Conservation (phyloP, 257 asterid genomes). For the Gentiana dahurica region DNA sequence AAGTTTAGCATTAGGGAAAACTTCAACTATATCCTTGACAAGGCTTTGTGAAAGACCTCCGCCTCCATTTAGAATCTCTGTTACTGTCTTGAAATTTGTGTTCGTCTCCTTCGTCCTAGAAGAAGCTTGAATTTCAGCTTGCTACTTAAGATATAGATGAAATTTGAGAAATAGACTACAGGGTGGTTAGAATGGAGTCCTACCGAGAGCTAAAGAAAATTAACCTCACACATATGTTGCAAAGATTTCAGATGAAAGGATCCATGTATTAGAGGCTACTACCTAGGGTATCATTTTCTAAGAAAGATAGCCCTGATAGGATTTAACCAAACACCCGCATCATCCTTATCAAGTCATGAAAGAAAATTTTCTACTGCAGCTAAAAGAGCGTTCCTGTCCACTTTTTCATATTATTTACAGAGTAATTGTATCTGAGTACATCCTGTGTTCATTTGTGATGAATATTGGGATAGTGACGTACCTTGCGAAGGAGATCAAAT, state of each 20-base stretch:
- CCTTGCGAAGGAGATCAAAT: conserved; percentile 50
- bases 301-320: not conserved
- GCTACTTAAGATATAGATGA: not conserved
- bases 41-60: conserved; percentile 59
- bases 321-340: not conserved
- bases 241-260: not conserved
- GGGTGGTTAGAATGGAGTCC: not conserved
- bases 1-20: conserved; percentile 66
- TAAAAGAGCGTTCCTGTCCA: not conserved
- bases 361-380: not conserved
- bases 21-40: conserved; percentile 24
- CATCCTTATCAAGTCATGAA: not conserved
- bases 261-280: not conserved
- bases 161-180: not conserved
- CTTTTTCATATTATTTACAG: not conserved
- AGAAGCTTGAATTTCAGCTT: conserved; percentile 1
- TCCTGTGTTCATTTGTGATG: not conserved
- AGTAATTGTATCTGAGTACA: not conserved
- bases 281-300: not conserved
- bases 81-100: conserved; percentile 32
- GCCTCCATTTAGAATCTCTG: conserved; percentile 78
- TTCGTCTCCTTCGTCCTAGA: conserved; percentile 27
- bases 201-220: not conserved
- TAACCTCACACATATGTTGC: not conserved
- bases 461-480: conserved; percentile 4